Conservation (phyloP, 1,284 basidiomycete species). For the Sphaerobolus stellatus region DNA sequence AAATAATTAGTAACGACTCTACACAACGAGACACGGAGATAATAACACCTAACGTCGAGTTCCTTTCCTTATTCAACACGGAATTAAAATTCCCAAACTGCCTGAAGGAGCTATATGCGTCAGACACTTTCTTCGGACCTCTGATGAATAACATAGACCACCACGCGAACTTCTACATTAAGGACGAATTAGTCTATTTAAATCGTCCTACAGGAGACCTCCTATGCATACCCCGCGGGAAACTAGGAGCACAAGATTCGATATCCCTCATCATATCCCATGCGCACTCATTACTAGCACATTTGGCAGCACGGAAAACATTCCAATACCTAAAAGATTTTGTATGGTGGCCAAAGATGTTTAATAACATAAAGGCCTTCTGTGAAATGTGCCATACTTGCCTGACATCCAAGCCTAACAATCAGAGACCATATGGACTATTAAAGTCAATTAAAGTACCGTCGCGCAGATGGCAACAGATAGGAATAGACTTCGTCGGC, state of each 20-base stretch:
- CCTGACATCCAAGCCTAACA: conserved; percentile 27
- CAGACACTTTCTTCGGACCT: conserved; percentile 12
- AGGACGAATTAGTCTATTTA: conserved; percentile 27
- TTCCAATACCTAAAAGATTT: conserved; percentile 26
- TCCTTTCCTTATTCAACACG: too few species aligned
- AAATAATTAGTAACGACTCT: too few species aligned
- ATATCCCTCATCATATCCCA: conserved; percentile 34
- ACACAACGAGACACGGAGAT: too few species aligned
- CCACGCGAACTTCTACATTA: conserved; percentile 28
- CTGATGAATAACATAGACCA: conserved; percentile 3
- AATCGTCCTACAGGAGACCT: conserved; percentile 14
- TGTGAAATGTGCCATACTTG: conserved; percentile 33
- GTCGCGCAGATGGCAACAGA: conserved; percentile 33
- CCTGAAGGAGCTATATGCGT: conserved; percentile 1
- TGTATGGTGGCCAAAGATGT: conserved; percentile 38
- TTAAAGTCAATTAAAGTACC: conserved; percentile 35
- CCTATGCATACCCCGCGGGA: conserved; percentile 37
- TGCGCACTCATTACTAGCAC: conserved; percentile 33
- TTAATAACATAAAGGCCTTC: conserved; percentile 23
- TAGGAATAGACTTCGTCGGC: conserved; percentile 46
- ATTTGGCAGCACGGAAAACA: conserved; percentile 35
- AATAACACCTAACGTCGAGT: too few species aligned
- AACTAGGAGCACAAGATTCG: conserved; percentile 18
- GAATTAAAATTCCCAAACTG: not conserved
- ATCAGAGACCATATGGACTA: conserved; percentile 33